Evolutionary conservation across 73 alveolate genomes (phyloP), one percentile per base, ranked within the genome.

Genomic region (Tetrahymena thermophila): DNA sequence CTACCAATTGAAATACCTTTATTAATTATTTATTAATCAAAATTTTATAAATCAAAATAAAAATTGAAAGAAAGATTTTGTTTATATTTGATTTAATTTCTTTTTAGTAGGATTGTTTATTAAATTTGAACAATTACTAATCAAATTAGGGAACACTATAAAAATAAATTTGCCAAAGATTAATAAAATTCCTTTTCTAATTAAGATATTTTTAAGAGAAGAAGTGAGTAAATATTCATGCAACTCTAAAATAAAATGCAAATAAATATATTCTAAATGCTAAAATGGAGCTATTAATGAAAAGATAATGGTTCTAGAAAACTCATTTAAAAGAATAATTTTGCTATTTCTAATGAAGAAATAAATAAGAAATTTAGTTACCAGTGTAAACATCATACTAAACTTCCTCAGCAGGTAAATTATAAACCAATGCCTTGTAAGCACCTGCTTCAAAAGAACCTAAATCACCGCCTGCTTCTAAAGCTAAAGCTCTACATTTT

Each of bases 371-470:
- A 8, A 58, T 15, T 58, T 58, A 58, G n/a, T n/a, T 58, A 58
- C 98, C 98, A 17, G 98, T 94, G 3, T 96, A 93, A 21, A 97
- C 98, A 93, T 97, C 98, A 58, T 95, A 97, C 50, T 97, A 43
- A 40, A 44, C 94, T 14, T 94, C 96, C 19, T 94, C 97, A 14
- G 84, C 93, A 25, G 94, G 93, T 34, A 84, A 94, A 7, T 28
- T 40, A 71, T 96, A 94, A 43, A 96, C 94, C 25, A 96, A 85
- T 19, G 96, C 98, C 37, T 42, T 28, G 94, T 96, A 37, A 37
- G 93, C 97, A 19, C 98, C 98, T 34, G 97, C 98, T 55, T 97
- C 96, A 94, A 95, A 97, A 83, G 98, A 96, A 7, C 98, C 98
- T 55, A 93, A 93, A 84, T 93, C 96, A 25, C 97, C 98, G 15